phyloP scores from a whole-genome alignment of 176 grass and related monocot genomes.

The Oropetium thomaeum region DNA sequence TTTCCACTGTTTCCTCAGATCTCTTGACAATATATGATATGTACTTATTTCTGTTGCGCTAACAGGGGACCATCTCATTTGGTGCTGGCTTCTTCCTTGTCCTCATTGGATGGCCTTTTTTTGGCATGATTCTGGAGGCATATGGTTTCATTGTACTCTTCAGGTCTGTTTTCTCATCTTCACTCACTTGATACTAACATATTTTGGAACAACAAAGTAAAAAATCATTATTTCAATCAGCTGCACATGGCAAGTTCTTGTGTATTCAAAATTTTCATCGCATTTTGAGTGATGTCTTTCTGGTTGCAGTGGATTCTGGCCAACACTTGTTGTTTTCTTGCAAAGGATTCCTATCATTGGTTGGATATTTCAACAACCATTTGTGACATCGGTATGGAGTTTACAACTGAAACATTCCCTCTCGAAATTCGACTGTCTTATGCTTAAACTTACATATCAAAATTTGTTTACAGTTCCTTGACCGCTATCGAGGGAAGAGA shows the following conservation, averaged over 20 bases:
- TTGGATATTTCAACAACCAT: constrained; percentile 82
- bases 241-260: background rate
- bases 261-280: background rate
- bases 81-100: constrained; percentile 71
- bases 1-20: background rate
- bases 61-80: constrained; percentile 88
- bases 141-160: constrained; percentile 88
- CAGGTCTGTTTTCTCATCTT: constrained; percentile 38
- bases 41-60: background rate
- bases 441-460: background rate
- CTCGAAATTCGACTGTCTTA: background rate
- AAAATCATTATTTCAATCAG: background rate
- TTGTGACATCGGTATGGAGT: constrained; percentile 66
- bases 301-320: constrained; percentile 79
- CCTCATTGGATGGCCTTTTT: constrained; percentile 76
- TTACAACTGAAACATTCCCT: background rate
- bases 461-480: constrained; percentile 58
- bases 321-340: constrained; percentile 76
- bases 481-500: constrained; percentile 70
- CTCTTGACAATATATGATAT: background rate
- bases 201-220: background rate
- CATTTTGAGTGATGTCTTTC: background rate
- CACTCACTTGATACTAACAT: background rate
- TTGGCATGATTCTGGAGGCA: constrained; percentile 84
- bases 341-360: constrained; percentile 83